Evolutionary conservation across 2,329 filamentous ascomycete genomes (phyloP).

Genomic region (Lasiodiplodia theobromae): DNA sequence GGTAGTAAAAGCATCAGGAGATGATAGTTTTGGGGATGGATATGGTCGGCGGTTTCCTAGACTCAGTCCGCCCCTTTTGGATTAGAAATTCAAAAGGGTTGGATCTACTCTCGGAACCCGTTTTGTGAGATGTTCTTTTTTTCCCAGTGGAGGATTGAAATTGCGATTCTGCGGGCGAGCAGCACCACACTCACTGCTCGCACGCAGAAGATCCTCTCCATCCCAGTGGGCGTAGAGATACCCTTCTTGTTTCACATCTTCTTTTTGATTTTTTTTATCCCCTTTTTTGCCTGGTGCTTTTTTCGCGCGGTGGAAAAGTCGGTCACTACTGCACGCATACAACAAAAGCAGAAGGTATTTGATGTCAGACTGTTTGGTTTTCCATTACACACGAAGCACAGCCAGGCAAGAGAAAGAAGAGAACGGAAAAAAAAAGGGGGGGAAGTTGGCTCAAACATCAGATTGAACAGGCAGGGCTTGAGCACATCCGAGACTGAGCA

Average conservation of each 20-base stretch:
- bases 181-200: neutral
- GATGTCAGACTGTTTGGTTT: neutral
- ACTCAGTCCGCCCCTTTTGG: slow-evolving; percentile 21
- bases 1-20: slow-evolving; percentile 17
- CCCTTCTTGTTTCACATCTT: slow-evolving; percentile 29
- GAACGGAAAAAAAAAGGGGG: neutral
- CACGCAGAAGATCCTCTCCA: slow-evolving; percentile 26
- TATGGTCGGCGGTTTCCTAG: slow-evolving; percentile 26
- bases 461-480: slow-evolving; percentile 27
- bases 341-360: slow-evolving; percentile 22
- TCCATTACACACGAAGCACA: neutral
- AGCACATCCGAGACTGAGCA: slow-evolving; percentile 25
- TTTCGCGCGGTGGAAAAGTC: slow-evolving; percentile 18
- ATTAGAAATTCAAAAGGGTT: slow-evolving; percentile 28
- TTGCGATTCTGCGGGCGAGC: slow-evolving; percentile 27
- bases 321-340: slow-evolving; percentile 19
- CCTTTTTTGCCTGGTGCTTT: slow-evolving; percentile 13
- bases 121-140: slow-evolving; percentile 9
- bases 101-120: slow-evolving; percentile 13
- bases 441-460: slow-evolving; percentile 15
- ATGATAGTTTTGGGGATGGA: slow-evolving; percentile 25
- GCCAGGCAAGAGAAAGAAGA: neutral
- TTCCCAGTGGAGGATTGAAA: slow-evolving; percentile 21
- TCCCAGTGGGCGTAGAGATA: slow-evolving; percentile 30
- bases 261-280: slow-evolving; percentile 8